Conservation (phyloP, 768 basidiomycete species). For the Lentinula guzmanii region DNA sequence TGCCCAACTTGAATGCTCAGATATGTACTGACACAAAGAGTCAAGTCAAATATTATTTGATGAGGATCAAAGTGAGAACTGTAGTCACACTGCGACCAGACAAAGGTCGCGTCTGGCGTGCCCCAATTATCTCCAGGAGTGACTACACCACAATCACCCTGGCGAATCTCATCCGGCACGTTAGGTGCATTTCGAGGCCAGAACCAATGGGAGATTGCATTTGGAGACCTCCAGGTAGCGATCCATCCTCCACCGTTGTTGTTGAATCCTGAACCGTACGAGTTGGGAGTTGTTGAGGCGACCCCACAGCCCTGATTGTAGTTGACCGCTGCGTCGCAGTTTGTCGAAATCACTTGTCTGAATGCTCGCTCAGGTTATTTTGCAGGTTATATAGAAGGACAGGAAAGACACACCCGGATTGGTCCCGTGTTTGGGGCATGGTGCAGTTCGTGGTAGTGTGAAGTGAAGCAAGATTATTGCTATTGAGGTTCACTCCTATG, state of each 20-base stretch:
- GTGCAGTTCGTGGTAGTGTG: slow-evolving; percentile 48
- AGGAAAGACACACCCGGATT: slow-evolving; percentile 38
- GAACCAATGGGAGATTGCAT: slow-evolving; percentile 57
- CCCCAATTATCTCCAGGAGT: slow-evolving; percentile 32
- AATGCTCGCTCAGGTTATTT: background rate
- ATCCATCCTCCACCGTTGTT: slow-evolving; percentile 53
- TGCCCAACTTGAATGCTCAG: background rate
- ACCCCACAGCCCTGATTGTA: slow-evolving; percentile 62
- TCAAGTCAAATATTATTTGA: slow-evolving; percentile 50
- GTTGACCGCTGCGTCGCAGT: slow-evolving; percentile 46
- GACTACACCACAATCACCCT: slow-evolving; percentile 6
- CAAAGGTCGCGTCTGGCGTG: slow-evolving; percentile 41
- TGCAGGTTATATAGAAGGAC: background rate
- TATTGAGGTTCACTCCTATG: slow-evolving; percentile 44
- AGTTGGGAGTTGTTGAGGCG: slow-evolving; percentile 26
- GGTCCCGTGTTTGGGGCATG: slow-evolving; percentile 32
- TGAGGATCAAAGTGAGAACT: slow-evolving; percentile 46
- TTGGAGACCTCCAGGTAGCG: slow-evolving; percentile 37
- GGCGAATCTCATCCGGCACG: slow-evolving; percentile 37
- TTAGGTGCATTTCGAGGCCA: slow-evolving; percentile 40
- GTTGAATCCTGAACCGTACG: slow-evolving; percentile 48
- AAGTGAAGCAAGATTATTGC: slow-evolving; percentile 42
- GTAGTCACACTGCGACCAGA: slow-evolving; percentile 41
- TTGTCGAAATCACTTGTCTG: slow-evolving; percentile 32
- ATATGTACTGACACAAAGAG: slow-evolving; percentile 46